Evolutionary conservation across 2,329 filamentous ascomycete genomes (phyloP).

Genomic region (Diaporthe citrichinensis): DNA sequence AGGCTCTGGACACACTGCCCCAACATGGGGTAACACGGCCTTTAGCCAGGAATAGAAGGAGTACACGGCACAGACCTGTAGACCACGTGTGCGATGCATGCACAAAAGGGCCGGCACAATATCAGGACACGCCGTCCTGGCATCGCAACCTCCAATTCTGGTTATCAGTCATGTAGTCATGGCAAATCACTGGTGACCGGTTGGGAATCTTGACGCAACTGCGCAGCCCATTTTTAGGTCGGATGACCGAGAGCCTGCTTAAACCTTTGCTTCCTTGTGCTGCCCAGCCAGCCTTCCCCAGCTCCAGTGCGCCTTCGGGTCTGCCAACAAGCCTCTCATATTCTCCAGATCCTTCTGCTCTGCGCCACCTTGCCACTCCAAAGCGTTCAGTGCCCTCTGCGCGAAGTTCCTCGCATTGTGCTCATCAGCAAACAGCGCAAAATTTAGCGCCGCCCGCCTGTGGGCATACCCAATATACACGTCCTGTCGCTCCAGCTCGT

Average conservation of each 20-base stretch:
- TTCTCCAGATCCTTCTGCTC: slow-evolving; percentile 9
- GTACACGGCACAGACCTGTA: background rate
- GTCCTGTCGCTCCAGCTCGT: slow-evolving; percentile 6
- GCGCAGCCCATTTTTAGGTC: background rate
- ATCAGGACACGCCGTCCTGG: background rate
- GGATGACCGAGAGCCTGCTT: background rate
- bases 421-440: slow-evolving; percentile 15
- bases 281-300: slow-evolving; percentile 9
- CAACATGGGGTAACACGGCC: background rate
- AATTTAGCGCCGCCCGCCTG: background rate
- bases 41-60: background rate
- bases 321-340: background rate
- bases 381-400: background rate
- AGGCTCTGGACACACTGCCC: slow-evolving; percentile 22
- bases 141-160: background rate
- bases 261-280: background rate
- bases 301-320: slow-evolving; percentile 24
- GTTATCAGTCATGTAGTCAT: background rate
- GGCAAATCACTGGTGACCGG: background rate
- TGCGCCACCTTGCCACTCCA: background rate
- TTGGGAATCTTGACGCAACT: background rate
- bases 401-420: background rate
- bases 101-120: background rate
- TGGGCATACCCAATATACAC: slow-evolving; percentile 8
- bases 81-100: background rate